Evolutionary conservation across 768 basidiomycete genomes (phyloP).

Genomic region (Auricularia cornea): DNA sequence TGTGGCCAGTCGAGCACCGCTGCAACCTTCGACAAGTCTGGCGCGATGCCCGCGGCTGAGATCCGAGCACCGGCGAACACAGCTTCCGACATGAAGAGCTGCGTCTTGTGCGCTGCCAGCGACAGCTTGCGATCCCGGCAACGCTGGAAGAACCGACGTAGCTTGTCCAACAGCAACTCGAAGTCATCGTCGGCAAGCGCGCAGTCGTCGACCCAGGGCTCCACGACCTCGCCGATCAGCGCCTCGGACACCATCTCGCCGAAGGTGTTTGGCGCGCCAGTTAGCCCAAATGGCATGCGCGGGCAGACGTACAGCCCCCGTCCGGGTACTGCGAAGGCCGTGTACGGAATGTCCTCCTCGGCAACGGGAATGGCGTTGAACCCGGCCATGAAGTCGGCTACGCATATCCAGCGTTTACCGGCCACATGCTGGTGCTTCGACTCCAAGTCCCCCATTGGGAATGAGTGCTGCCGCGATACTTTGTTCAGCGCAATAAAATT

Average conservation of each 20-base stretch:
- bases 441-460: constrained; percentile 26
- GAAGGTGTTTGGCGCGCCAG: constrained; percentile 31
- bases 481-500: constrained; percentile 28
- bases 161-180: constrained; percentile 15
- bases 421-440: constrained; percentile 29
- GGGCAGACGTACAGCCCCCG: constrained; percentile 28
- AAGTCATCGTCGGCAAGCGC: constrained; percentile 26
- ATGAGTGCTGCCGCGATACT: constrained; percentile 11
- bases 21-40: constrained; percentile 14
- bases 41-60: constrained; percentile 24
- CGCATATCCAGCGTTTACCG: constrained; percentile 27
- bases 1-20: constrained; percentile 26
- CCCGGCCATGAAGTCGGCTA: constrained; percentile 33
- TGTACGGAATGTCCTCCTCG: constrained; percentile 14
- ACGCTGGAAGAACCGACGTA: constrained; percentile 21
- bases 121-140: constrained; percentile 25
- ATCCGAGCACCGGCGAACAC: constrained; percentile 30
- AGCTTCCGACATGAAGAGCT: constrained; percentile 29
- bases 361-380: constrained; percentile 21
- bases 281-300: constrained; percentile 34
- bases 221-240: constrained; percentile 13
- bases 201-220: constrained; percentile 34
- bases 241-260: neutral
- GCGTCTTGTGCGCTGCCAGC: constrained; percentile 27
- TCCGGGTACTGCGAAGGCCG: constrained; percentile 30